Percentiles rank a stretch among this genome's conserved stretches.
Conservation (phyloP, 192 early-diverging fungal genomes). For the Coemansia sp. region DNA sequence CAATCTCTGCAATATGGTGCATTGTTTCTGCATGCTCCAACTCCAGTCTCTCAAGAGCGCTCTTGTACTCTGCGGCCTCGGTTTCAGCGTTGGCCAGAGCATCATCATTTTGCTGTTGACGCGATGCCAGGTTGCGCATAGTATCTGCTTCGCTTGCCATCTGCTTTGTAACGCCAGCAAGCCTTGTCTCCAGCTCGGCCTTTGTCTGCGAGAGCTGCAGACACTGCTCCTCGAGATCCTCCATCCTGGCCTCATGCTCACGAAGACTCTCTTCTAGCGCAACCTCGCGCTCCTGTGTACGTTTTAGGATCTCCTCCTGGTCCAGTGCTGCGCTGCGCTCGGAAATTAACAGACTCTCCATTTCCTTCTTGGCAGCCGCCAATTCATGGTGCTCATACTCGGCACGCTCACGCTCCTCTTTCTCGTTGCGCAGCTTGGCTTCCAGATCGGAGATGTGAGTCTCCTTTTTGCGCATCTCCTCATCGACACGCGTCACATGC, state of each 20-base stretch:
- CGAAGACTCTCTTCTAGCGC: conserved; percentile 65
- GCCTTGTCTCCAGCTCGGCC: conserved; percentile 55
- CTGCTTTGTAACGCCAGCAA: conserved; percentile 63
- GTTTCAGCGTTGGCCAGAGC: conserved; percentile 57
- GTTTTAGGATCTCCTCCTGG: conserved; percentile 79
- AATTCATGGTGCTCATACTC: conserved; percentile 62
- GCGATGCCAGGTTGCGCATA: conserved; percentile 61
- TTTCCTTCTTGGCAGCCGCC: conserved; percentile 66
- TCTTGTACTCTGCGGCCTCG: conserved; percentile 54
- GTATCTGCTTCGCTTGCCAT: conserved; percentile 64
- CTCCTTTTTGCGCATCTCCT: conserved; percentile 76
- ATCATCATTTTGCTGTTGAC: conserved; percentile 60
- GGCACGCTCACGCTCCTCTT: conserved; percentile 60
- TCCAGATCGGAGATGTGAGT: conserved; percentile 72
- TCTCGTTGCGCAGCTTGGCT: conserved; percentile 61
- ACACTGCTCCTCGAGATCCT: conserved; percentile 68
- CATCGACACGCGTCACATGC: conserved; percentile 76
- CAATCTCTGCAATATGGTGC: conserved; percentile 25
- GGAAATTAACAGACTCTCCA: conserved; percentile 70
- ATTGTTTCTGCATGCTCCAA: conserved; percentile 26
- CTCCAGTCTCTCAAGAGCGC: conserved; percentile 29
- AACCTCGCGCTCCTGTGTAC: conserved; percentile 73
- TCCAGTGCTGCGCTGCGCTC: conserved; percentile 76
- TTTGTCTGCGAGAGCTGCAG: conserved; percentile 54
- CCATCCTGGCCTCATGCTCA: conserved; percentile 63